Conservation (phyloP, 495 filamentous ascomycete species). For the Xylaria sp. region DNA sequence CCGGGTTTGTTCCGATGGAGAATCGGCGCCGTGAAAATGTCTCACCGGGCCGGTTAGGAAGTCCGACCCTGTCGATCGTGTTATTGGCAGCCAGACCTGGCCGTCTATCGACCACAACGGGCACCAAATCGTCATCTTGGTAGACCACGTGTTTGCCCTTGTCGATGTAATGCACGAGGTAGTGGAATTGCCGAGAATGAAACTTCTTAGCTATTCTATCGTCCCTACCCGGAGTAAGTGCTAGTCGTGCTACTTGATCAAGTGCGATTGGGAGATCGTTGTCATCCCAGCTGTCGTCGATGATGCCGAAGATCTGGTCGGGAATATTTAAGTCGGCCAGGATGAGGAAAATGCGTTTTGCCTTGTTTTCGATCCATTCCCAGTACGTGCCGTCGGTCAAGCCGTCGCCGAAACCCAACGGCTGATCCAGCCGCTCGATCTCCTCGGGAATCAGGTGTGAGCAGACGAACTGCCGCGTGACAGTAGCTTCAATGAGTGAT, state of each 20-base stretch:
- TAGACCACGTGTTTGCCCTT: constrained; percentile 78
- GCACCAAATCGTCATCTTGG: constrained; percentile 78
- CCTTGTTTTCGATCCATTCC: constrained; percentile 82
- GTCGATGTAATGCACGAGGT: constrained; percentile 72
- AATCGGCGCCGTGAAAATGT: constrained; percentile 76
- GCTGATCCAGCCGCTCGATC: constrained; percentile 69
- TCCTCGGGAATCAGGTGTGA: constrained; percentile 70
- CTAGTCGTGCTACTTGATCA: constrained; percentile 71
- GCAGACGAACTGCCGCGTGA: constrained; percentile 73
- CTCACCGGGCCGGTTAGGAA: constrained; percentile 64
- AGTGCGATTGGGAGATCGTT: constrained; percentile 82
- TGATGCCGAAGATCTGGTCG: constrained; percentile 82
- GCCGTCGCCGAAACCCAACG: constrained; percentile 82
- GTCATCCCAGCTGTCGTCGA: constrained; percentile 89
- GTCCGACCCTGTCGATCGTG: constrained; percentile 70
- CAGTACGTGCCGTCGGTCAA: constrained; percentile 90
- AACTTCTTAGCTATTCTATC: constrained; percentile 75
- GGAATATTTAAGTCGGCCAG: constrained; percentile 80
- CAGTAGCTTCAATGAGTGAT: constrained; percentile 74
- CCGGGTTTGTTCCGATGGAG: constrained; percentile 63
- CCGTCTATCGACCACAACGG: constrained; percentile 68
- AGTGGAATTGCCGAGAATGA: constrained; percentile 81
- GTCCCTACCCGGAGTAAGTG: constrained; percentile 65
- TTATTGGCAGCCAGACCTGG: constrained; percentile 57
- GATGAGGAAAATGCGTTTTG: constrained; percentile 81